These are phyloP conservation scores for Acidiella bohemica DNA, from an alignment of 495 filamentous ascomycete genomes.

Conservation along the genomic window DNA sequence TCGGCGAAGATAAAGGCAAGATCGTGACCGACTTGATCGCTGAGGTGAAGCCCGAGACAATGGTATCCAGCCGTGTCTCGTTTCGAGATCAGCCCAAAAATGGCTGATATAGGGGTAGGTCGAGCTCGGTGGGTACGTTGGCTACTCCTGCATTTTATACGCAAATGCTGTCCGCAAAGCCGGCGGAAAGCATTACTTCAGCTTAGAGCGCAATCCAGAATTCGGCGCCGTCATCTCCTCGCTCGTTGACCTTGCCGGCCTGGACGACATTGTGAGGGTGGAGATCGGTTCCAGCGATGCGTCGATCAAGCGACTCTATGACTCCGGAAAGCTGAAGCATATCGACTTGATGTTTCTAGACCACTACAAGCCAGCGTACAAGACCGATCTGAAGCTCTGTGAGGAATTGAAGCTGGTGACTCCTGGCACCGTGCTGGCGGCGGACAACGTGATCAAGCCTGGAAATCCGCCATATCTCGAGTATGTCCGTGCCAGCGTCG, in stretches of 20 bases:
- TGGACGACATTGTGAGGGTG: constrained; percentile 51
- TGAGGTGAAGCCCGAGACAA: constrained; percentile 47
- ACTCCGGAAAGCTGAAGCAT: constrained; percentile 37
- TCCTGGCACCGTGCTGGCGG: constrained; percentile 47
- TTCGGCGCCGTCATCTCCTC: constrained; percentile 50
- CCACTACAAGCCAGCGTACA: constrained; percentile 61
- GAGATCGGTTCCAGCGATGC: constrained; percentile 50
- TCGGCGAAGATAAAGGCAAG: constrained; percentile 58
- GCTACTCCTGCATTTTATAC: constrained; percentile 65
- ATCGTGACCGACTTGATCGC: constrained; percentile 52
- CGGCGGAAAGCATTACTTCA: constrained; percentile 49
- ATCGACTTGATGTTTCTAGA: constrained; percentile 64
- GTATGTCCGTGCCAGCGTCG: constrained; percentile 45
- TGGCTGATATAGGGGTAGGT: constrained; percentile 29
- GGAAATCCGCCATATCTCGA: constrained; percentile 63
- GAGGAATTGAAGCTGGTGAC: constrained; percentile 52
- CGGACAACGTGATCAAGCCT: constrained; percentile 62
- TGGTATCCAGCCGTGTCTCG: constrained; percentile 29
- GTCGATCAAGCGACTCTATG: constrained; percentile 42
- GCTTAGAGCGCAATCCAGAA: constrained; percentile 53
- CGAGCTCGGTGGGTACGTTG: constrained; percentile 71
- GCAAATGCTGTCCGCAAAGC: constrained; percentile 44
- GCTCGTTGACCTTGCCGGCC: constrained; percentile 53
- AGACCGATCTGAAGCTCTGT: constrained; percentile 55
- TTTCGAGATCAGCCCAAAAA: constrained; percentile 1